Evolutionary conservation across 2,329 filamentous ascomycete species (phyloP).

Genomic region (Tolypocladium pustulatum): DNA sequence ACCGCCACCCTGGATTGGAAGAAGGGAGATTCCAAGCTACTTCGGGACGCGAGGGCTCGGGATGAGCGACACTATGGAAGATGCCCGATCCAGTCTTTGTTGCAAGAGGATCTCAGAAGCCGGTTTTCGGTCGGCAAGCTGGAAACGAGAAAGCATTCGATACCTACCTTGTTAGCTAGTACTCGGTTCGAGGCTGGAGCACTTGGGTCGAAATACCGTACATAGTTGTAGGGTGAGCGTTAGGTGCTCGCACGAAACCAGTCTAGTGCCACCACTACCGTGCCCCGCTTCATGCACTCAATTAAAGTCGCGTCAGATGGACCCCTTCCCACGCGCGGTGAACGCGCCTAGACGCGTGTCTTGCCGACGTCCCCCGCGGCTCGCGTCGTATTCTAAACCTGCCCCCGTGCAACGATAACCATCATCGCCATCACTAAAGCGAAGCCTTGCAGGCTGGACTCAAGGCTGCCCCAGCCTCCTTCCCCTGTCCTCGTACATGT

Average conservation of each 20-base stretch:
- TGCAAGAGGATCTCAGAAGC: neutral
- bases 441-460: neutral
- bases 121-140: neutral
- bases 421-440: neutral
- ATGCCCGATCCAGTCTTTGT: neutral
- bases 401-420: neutral
- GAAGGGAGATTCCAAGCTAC: neutral
- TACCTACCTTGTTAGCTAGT: no score
- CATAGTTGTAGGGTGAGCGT: no score
- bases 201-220: no score
- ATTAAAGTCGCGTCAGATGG: slow-evolving; percentile 24
- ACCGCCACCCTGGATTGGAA: neutral
- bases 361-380: neutral
- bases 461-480: neutral
- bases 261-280: neutral
- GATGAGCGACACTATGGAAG: neutral
- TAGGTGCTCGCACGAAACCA: neutral
- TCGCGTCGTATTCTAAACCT: neutral
- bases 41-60: neutral
- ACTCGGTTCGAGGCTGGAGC: no score
- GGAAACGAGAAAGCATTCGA: no score
- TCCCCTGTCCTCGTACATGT: neutral
- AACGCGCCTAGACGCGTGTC: slow-evolving; percentile 17
- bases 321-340: slow-evolving; percentile 18
- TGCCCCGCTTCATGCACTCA: slow-evolving; percentile 20